phyloP scores from a whole-genome alignment of 345 rosid genomes.

The Eucalyptus virginea region DNA sequence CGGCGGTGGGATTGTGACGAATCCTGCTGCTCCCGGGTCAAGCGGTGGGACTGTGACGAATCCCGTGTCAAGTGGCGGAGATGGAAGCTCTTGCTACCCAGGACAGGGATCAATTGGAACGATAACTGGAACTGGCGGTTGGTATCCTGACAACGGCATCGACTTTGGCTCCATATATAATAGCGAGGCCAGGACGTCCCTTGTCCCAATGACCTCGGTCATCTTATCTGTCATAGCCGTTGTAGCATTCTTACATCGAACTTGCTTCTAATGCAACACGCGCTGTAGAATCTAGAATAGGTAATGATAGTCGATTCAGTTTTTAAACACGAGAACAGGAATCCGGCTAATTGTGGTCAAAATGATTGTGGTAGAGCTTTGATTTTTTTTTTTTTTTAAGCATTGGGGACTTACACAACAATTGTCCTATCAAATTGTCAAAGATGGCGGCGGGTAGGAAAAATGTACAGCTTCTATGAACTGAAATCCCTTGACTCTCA shows the following conservation, averaged over 20 bases:
- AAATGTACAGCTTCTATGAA: background rate
- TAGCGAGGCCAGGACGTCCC: background rate
- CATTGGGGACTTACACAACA: background rate
- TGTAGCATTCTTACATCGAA: background rate
- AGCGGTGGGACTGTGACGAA: background rate
- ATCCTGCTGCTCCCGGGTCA: background rate
- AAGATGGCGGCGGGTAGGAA: background rate
- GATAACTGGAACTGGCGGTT: background rate
- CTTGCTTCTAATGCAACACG: background rate
- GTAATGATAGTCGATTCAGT: background rate
- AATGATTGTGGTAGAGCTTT: background rate
- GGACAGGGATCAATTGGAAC: background rate
- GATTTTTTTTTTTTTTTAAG: background rate
- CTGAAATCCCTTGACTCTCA: background rate
- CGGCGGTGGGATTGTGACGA: background rate
- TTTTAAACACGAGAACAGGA: background rate
- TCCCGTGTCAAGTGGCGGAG: background rate
- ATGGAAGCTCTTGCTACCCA: background rate
- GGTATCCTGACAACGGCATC: background rate
- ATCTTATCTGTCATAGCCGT: background rate
- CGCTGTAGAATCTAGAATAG: background rate
- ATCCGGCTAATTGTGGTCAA: background rate
- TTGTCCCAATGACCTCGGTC: background rate
- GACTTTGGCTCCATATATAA: background rate
- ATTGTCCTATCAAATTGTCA: background rate